phyloP scores from a whole-genome alignment of 31 red algal species.

The Porphyra umbilicalis region DNA sequence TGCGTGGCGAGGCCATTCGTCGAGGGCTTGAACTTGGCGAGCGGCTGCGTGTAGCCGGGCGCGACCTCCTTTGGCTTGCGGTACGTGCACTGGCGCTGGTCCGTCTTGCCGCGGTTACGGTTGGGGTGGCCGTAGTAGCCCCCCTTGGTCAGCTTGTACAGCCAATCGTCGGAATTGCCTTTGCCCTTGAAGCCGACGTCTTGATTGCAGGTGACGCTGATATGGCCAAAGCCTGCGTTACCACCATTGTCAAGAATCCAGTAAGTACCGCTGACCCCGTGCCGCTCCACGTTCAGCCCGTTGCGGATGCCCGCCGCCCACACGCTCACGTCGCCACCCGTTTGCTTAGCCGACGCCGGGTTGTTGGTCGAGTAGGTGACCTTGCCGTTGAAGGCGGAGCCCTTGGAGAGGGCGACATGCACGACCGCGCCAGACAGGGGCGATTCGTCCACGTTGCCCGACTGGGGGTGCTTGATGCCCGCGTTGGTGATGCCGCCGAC shows the following conservation, averaged over 20 bases:
- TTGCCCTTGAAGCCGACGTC: slow-evolving; percentile 1
- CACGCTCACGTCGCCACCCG: slow-evolving; percentile 23
- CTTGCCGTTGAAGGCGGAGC: slow-evolving; percentile 34
- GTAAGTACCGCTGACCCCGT: slow-evolving; percentile 20
- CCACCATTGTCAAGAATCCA: slow-evolving; percentile 43
- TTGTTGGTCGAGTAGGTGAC: slow-evolving; percentile 27
- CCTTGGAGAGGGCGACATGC: slow-evolving; percentile 24
- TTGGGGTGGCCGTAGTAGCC: slow-evolving; percentile 69
- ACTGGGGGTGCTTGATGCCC: slow-evolving; percentile 22
- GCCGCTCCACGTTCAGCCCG: slow-evolving; percentile 12
- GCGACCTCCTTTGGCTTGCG: slow-evolving; percentile 13
- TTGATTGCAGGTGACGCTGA: slow-evolving; percentile 8
- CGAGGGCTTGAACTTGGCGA: slow-evolving; percentile 47
- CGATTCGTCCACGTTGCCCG: slow-evolving; percentile 24
- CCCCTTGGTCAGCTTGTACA: slow-evolving; percentile 18
- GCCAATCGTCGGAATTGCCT: slow-evolving; percentile 17
- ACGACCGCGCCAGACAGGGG: slow-evolving; percentile 31
- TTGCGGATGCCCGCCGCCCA: slow-evolving; percentile 35
- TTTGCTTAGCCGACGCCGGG: neutral
- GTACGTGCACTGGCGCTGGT: slow-evolving; percentile 41
- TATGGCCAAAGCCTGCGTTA: slow-evolving; percentile 22
- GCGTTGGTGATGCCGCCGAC: slow-evolving; percentile 31
- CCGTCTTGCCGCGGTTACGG: slow-evolving; percentile 40
- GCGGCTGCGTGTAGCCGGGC: slow-evolving; percentile 22
- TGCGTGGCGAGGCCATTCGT: slow-evolving; percentile 59